A percentile compares a stretch with the other conserved stretches of the same genome.
Conservation (phyloP, 129 eudicot species). For the Helianthus tuberosus region DNA sequence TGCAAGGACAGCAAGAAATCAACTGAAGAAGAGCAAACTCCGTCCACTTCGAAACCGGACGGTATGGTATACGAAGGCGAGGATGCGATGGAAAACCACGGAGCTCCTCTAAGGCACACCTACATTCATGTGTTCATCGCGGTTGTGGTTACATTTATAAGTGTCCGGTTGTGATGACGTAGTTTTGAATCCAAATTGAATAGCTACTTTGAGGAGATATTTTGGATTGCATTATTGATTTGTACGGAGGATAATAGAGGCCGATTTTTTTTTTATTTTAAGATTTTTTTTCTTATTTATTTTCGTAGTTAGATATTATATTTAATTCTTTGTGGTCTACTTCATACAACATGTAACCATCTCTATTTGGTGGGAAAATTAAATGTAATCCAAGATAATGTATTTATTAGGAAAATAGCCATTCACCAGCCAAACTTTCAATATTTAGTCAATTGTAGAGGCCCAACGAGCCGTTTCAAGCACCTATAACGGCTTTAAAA, state of each 20-base stretch:
- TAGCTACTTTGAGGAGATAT: conserved; percentile 16
- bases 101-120: conserved; percentile 27
- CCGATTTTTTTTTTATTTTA: neutral
- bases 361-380: no score
- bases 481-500: no score
- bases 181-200: neutral
- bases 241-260: conserved; percentile 22
- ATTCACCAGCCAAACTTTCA: no score
- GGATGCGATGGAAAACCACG: conserved; percentile 48
- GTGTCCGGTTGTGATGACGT: neutral
- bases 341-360: no score
- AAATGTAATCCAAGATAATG: no score
- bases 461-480: no score
- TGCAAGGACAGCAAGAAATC: conserved; percentile 56
- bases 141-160: conserved; percentile 30
- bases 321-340: neutral
- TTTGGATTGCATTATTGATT: conserved; percentile 16
- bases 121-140: conserved; percentile 29
- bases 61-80: conserved; percentile 77
- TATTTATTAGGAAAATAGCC: no score
- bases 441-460: no score
- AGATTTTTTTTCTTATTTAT: neutral
- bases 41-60: conserved; percentile 4
- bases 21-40: conserved; percentile 40
- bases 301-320: neutral